Conservation (phyloP, 176 grass and related monocot genomes). For the Chrysopogon serrulatus region DNA sequence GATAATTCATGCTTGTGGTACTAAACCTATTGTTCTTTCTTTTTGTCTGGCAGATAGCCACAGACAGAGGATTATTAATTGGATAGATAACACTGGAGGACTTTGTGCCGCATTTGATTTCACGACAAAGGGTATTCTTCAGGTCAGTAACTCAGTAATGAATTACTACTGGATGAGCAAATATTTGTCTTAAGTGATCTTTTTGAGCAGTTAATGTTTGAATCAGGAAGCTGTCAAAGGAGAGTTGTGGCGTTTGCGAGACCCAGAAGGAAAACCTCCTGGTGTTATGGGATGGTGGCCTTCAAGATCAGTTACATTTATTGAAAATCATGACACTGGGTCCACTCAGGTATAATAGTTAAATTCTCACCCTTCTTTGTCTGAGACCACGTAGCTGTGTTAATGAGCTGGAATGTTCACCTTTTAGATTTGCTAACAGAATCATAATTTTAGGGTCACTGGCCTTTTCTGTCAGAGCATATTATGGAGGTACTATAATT, state of each 20-base stretch:
- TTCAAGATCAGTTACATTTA: conserved; percentile 92
- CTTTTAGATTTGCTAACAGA: background rate
- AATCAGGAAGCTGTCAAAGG: conserved; percentile 93
- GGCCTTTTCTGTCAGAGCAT: conserved; percentile 84
- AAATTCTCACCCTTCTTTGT: background rate
- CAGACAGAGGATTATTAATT: conserved; percentile 80
- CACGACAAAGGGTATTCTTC: conserved; percentile 93
- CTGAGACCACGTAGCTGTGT: background rate
- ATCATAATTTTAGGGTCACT: conserved; percentile 69
- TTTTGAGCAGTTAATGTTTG: conserved; percentile 2
- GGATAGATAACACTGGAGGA: conserved; percentile 76
- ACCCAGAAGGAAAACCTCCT: conserved; percentile 72
- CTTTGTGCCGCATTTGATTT: conserved; percentile 91
- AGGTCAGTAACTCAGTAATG: conserved; percentile 71
- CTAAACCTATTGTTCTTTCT: background rate
- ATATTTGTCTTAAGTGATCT: background rate
- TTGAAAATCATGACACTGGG: conserved; percentile 97
- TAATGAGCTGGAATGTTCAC: conserved; percentile 1
- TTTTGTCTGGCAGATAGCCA: conserved; percentile 60
- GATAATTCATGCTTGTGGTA: background rate
- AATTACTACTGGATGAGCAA: background rate
- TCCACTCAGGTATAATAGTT: conserved; percentile 77
- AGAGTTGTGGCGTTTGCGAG: conserved; percentile 82
- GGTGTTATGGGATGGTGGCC: conserved; percentile 94
- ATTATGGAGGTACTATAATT: conserved; percentile 74